phyloP scores from a whole-genome alignment of 2,329 filamentous ascomycete genomes.

The Harringtonia aguacate region DNA sequence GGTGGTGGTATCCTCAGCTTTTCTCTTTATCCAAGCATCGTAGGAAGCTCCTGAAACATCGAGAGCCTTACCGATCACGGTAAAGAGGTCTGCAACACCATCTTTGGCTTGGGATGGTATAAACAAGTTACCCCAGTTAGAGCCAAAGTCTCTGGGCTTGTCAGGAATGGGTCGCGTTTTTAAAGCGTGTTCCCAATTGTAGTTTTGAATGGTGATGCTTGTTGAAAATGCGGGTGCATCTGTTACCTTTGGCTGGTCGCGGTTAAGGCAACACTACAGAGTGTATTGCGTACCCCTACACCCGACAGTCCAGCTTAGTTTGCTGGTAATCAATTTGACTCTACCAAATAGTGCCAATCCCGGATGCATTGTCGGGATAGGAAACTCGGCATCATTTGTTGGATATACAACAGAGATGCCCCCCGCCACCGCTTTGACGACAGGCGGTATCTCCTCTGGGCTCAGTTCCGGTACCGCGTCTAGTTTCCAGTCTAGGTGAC shows the following conservation, averaged over 20 bases:
- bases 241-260: constrained; percentile 16
- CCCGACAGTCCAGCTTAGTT: constrained; percentile 21
- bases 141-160: constrained; percentile 5
- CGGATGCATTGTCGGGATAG: constrained; percentile 13
- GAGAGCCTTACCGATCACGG: neutral
- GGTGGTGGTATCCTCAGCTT: no score
- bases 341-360: constrained; percentile 5
- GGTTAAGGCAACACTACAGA: constrained; percentile 24
- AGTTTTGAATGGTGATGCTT: constrained; percentile 1
- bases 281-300: constrained; percentile 20
- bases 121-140: constrained; percentile 6
- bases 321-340: constrained; percentile 20
- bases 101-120: neutral
- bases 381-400: constrained; percentile 15
- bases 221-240: neutral
- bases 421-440: constrained; percentile 14
- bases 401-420: constrained; percentile 14
- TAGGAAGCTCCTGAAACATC: neutral
- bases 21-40: neutral
- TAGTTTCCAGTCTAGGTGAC: constrained; percentile 27
- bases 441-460: constrained; percentile 9
- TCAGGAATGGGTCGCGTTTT: neutral
- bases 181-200: constrained; percentile 3
- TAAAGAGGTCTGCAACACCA: constrained; percentile 6
- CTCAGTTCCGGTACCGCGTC: constrained; percentile 17